Base-by-base conservation (phyloP, 225 moss, liverwort and hornwort species). In the Anthoceros angustus region DNA sequence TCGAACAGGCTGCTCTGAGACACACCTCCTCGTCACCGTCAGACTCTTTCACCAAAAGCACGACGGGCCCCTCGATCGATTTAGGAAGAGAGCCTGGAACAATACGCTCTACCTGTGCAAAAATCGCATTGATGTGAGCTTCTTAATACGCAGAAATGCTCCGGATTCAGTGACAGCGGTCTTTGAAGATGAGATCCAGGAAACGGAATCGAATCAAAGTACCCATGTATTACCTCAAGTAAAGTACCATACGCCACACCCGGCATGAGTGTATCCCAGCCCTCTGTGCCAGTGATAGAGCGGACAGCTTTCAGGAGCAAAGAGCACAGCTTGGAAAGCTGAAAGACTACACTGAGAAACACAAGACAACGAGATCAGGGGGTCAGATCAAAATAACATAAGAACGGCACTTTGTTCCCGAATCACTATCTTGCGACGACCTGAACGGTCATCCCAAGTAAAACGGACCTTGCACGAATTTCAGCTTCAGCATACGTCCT, bases 1-100 rank as follows among this genome's bases (percentile, higher is more conserved):
- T 32, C 32, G 32, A 32, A 32, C 32, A 32, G 32, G 4, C 4
- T 32, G 12, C 18, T 1, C 2, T 41, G n/a, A 1, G 26, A 20
- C 23, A 20, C 64, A 81, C 81, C 86, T 95, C 94, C 75, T 95
- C 94, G 63, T 95, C 94, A 40, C 94, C 94, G 72, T 90, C 90
- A 70, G 94, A 88, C 64, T 80, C 77, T 70, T 95, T 95, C 25
- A 95, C 88, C 23, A 95, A 75, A 66, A 95, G 74, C 49, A 95
- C 76, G 12, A 95, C 80, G 42, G 83, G 69, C 39, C 83, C 84
- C 3, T 79, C 73, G n/a, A 81, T 75, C 25, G 85, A 83, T 43
- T 85, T 81, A 0, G 82, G 86, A 63, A 90, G 68, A 8, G 86
- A 86, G 5, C 90, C 86, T 42, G 94, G 94, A 32, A 83, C 78